Percentiles rank a stretch among this genome's conserved stretches.
These are phyloP conservation scores for Silene coronaria DNA, from an alignment of 179 eudicot species.

Conservation along the genomic window DNA sequence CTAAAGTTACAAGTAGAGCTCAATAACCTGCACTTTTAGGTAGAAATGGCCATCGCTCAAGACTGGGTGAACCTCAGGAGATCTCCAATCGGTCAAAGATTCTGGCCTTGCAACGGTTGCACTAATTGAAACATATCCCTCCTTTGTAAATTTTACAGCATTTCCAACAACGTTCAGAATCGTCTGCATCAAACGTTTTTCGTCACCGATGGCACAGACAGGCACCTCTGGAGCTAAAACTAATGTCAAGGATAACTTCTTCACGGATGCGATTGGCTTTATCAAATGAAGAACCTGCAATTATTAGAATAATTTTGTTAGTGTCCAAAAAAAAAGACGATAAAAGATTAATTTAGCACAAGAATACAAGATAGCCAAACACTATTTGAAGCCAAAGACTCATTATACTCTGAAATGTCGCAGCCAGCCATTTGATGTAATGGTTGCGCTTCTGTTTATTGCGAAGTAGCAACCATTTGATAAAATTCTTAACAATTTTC, in stretches of 20 bases:
- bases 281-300: slow-evolving; percentile 59
- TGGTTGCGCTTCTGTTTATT: too few species aligned
- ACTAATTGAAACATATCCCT: slow-evolving; percentile 61
- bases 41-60: slow-evolving; percentile 63
- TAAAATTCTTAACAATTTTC: too few species aligned
- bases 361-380: background rate
- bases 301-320: background rate
- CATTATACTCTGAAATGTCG: too few species aligned
- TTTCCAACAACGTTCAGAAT: slow-evolving; percentile 72
- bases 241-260: slow-evolving; percentile 63
- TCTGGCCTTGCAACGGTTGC: slow-evolving; percentile 69
- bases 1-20: background rate
- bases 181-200: slow-evolving; percentile 74
- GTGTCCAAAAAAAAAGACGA: background rate
- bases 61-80: slow-evolving; percentile 51
- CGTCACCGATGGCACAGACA: slow-evolving; percentile 69
- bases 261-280: slow-evolving; percentile 80
- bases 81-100: slow-evolving; percentile 59
- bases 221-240: slow-evolving; percentile 66
- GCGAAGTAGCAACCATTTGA: too few species aligned
- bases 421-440: too few species aligned
- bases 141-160: slow-evolving; percentile 86
- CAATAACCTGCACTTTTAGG: slow-evolving; percentile 70
- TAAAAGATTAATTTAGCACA: background rate
- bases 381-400: background rate